Conservation (phyloP, 2,329 filamentous ascomycete species). For the Trichoderma pleuroti region DNA sequence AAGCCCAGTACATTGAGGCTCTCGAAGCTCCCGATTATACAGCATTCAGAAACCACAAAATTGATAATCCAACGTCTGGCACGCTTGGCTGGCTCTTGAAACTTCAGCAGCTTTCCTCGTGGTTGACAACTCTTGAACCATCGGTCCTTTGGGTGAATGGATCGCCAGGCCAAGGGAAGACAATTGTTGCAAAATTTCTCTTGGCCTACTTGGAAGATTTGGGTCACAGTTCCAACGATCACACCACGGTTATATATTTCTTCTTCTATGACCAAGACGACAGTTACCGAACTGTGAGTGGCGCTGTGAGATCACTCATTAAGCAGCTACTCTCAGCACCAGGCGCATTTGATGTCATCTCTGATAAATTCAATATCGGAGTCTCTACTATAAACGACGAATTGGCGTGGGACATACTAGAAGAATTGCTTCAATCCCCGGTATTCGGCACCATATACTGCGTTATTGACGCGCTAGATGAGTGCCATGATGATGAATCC, state of each 20-base stretch:
- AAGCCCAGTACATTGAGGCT: background rate
- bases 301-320: background rate
- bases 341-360: background rate
- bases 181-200: slow-evolving; percentile 1
- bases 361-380: background rate
- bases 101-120: background rate
- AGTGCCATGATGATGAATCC: background rate
- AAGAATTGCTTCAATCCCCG: background rate
- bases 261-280: slow-evolving; percentile 9
- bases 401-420: background rate
- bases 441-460: background rate
- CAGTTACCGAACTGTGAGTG: background rate
- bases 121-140: background rate
- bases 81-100: background rate
- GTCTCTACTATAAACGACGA: background rate
- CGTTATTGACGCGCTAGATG: slow-evolving; percentile 2
- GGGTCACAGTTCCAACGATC: no score
- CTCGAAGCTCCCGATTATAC: background rate
- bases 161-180: background rate
- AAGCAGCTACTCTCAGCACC: background rate
- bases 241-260: background rate
- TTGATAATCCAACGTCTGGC: background rate
- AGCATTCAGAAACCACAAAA: background rate
- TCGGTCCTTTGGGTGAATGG: background rate
- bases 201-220: background rate